These are phyloP conservation scores for Quercus wislizeni DNA, from an alignment of 306 rosid genomes.

Conservation along the genomic window DNA sequence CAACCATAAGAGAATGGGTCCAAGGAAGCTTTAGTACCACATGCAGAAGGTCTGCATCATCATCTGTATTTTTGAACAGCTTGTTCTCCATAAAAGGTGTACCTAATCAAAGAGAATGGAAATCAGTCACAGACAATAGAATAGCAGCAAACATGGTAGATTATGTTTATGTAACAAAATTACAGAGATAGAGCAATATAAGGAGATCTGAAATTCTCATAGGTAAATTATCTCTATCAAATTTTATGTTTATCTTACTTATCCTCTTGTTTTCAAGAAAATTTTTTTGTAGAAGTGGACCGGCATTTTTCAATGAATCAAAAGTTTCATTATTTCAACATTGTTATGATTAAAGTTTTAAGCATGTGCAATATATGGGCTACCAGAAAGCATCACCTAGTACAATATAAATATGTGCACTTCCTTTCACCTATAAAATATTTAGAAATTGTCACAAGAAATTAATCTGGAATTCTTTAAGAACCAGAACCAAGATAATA, in stretches of 20 bases:
- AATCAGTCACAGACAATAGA: conserved; percentile 16
- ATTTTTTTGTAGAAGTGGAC: background rate
- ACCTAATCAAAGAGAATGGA: conserved; percentile 45
- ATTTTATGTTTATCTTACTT: background rate
- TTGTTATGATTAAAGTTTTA: background rate
- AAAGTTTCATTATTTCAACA: background rate
- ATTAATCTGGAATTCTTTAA: conserved; percentile 4
- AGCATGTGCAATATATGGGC: background rate
- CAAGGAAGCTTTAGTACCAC: conserved; percentile 84
- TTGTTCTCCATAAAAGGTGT: conserved; percentile 36
- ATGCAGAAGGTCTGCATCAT: conserved; percentile 36
- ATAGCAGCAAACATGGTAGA: conserved; percentile 26
- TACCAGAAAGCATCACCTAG: background rate
- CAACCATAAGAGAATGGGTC: conserved; percentile 48
- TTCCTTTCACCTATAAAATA: conserved; percentile 5
- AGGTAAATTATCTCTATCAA: background rate
- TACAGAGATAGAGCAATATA: conserved; percentile 1
- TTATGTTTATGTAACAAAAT: background rate
- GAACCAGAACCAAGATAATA: conserved; percentile 25
- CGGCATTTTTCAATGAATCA: background rate
- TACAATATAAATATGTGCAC: background rate
- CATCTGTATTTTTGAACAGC: conserved; percentile 30
- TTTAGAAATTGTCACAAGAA: background rate
- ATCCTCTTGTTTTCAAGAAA: background rate
- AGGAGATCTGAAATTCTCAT: conserved; percentile 11